A percentile compares a stretch with the other conserved stretches of the same genome.
These are phyloP conservation scores for Glycine latifolia DNA, from an alignment of 306 rosid genomes.

Conservation along the genomic window DNA sequence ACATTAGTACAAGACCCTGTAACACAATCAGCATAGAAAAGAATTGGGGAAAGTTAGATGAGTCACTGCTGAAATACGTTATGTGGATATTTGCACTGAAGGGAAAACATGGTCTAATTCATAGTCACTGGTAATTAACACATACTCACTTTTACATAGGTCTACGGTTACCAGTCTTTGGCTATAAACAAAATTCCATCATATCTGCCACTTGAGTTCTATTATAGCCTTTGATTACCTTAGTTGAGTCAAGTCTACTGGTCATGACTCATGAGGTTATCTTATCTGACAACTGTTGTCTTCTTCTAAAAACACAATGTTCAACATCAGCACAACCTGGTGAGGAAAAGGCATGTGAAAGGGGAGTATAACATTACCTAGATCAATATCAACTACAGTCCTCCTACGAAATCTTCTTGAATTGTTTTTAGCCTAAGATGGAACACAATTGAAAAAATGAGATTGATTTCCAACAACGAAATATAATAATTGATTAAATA, in stretches of 20 bases:
- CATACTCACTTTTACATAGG: neutral
- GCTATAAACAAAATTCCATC: conserved; percentile 13
- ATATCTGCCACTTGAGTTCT: conserved; percentile 12
- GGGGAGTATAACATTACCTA: conserved; percentile 59
- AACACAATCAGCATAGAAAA: neutral
- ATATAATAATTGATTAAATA: conserved; percentile 1
- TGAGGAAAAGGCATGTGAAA: neutral
- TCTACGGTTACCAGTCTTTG: neutral
- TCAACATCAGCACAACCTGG: neutral
- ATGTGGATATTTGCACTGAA: neutral
- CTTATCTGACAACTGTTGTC: neutral
- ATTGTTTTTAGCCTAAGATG: conserved; percentile 79
- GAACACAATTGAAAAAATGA: conserved; percentile 24
- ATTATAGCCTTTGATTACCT: conserved; percentile 26
- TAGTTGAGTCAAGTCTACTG: conserved; percentile 1
- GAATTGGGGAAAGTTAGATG: neutral
- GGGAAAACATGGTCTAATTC: neutral
- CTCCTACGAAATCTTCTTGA: conserved; percentile 72
- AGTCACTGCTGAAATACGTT: conserved; percentile 10
- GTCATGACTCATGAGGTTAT: neutral
- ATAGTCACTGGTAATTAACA: neutral
- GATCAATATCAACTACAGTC: conserved; percentile 77
- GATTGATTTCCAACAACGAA: conserved; percentile 20
- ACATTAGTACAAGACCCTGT: neutral
- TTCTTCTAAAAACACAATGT: neutral